Base-by-base conservation (phyloP, 2,329 filamentous ascomycete genomes). In the Dactylellina leptospora region DNA sequence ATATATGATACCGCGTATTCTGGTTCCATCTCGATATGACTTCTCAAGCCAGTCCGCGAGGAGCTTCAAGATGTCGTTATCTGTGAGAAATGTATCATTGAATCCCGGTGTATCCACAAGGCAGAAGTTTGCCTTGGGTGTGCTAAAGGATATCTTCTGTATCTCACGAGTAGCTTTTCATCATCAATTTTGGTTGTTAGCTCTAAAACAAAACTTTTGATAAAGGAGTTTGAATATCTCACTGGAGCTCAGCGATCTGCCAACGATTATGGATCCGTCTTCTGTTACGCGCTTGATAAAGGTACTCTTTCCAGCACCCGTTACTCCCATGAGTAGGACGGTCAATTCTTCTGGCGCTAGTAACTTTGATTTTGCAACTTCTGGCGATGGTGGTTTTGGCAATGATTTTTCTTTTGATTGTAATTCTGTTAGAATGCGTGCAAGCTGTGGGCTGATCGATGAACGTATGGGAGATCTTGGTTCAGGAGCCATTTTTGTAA, bases 91-190 rank as follows among this genome's bases (percentile, higher is more conserved):
- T 1, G 74, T 76, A 60, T 79, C 79, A 56, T 79, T 76, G 59
- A 78, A 79, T 4, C 77, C 78, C 18, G 79, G 78, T 1, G 78
- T 80, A 70, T 80, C 79, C 27, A 80, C 76, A n/a, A 80, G 51
- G n/a, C 28, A 36, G 10, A 38, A 28, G 18, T 45, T 28, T 18
- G 27, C 36, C 38, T 38, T 44, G 13, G 4, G 40, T 28, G 27
- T 20, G 3, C 13, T 10, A 22, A 28, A 27, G 5, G 33, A 58
- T 25, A 58, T 18, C 27, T 58, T 58, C 9, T 42, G 40, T 27
- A 58, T 38, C 20, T 58, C 38, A 22, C 20, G 27, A 13, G 54
- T 58, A 6, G 10, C 50, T 50, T 27, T 50, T 27, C n/a, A n/a
- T 30, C n/a, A 38, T 18, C 20, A n/a, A 23, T 38, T 22, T n/a